These are phyloP conservation scores for Pseudozyma hubeiensis DNA, from an alignment of 1,284 basidiomycete species.

Conservation along the genomic window DNA sequence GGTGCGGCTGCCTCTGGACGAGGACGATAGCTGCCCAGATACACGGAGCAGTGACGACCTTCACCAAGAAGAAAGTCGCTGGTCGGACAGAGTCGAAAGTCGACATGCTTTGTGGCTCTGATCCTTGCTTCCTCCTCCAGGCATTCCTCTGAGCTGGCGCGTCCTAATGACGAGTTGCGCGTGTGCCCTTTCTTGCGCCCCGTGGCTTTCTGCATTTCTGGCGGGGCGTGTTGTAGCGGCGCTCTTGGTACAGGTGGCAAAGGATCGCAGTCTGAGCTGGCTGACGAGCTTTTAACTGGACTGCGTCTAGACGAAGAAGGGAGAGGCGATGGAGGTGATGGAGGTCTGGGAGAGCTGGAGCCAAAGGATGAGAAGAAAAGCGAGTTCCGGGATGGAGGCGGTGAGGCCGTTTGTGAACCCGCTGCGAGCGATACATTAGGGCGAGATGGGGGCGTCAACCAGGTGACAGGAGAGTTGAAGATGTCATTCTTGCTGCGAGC, in stretches of 20 bases:
- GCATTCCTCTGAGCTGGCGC: conserved; percentile 59
- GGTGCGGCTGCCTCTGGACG: conserved; percentile 3
- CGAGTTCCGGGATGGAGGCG: conserved; percentile 35
- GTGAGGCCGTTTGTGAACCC: background rate
- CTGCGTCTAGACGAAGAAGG: background rate
- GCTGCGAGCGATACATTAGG: conserved; percentile 3
- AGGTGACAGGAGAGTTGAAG: conserved; percentile 43
- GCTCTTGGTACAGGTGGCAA: background rate
- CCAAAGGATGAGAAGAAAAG: conserved; percentile 43
- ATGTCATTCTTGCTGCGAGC: conserved; percentile 55
- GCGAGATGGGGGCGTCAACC: conserved; percentile 46
- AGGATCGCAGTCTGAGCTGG: background rate
- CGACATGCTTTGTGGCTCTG: conserved; percentile 54
- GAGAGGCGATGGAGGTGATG: conserved; percentile 26
- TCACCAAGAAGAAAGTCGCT: conserved; percentile 63
- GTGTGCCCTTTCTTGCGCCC: conserved; percentile 29
- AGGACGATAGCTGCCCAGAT: conserved; percentile 57
- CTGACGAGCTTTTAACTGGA: background rate
- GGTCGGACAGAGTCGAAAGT: conserved; percentile 59
- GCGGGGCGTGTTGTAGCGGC: background rate
- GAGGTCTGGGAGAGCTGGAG: conserved; percentile 16
- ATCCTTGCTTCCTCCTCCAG: conserved; percentile 55
- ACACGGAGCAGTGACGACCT: conserved; percentile 64
- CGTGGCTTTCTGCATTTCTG: conserved; percentile 9
- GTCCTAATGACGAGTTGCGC: conserved; percentile 56